phyloP scores from a whole-genome alignment of 345 rosid genomes.

The Heritiera fomes region DNA sequence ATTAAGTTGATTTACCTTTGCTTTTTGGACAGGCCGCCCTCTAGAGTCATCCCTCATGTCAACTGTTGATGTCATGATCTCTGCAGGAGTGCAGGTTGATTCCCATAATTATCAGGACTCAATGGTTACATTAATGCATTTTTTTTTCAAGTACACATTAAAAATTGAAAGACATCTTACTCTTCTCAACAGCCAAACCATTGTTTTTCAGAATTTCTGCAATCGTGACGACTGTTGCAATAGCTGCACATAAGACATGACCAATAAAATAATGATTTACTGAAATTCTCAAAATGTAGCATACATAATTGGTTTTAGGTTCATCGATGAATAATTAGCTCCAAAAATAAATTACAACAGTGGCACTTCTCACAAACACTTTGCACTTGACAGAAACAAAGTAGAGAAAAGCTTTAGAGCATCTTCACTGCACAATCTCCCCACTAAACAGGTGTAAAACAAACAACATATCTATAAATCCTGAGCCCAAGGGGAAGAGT shows the following conservation, averaged over 20 bases:
- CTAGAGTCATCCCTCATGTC: constrained; percentile 80
- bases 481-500: background rate
- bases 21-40: constrained; percentile 80
- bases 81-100: constrained; percentile 34
- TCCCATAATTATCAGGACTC: background rate
- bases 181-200: constrained; percentile 86
- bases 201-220: constrained; percentile 86
- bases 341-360: background rate
- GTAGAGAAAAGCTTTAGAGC: background rate
- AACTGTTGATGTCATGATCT: constrained; percentile 74
- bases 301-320: background rate
- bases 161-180: constrained; percentile 39
- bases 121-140: background rate
- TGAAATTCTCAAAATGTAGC: background rate
- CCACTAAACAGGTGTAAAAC: background rate
- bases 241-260: constrained; percentile 53
- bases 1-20: constrained; percentile 51
- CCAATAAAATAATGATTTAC: background rate
- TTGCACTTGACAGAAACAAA: background rate
- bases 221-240: constrained; percentile 78
- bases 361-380: background rate
- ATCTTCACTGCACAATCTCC: constrained; percentile 11
- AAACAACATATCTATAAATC: background rate
- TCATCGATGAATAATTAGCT: background rate
- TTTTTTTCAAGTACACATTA: background rate